These are phyloP conservation scores for Stylosanthes scabra DNA, from an alignment of 331 rosid species.

Conservation along the genomic window DNA sequence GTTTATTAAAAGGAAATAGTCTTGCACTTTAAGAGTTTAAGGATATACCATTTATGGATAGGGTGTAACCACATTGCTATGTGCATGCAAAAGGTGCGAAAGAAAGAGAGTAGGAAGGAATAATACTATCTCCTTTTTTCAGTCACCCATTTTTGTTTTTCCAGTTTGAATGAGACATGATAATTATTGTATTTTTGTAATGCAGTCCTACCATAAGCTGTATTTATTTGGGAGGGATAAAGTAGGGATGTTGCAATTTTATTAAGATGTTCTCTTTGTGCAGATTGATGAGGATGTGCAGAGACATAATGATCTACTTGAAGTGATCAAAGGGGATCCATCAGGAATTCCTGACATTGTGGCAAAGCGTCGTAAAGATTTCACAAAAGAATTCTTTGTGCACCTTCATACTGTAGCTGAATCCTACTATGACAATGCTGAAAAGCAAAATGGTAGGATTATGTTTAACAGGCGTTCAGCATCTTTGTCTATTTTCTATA, in stretches of 20 bases:
- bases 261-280: slow-evolving; percentile 25
- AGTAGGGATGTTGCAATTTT: slow-evolving; percentile 5
- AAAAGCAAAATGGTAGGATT: slow-evolving; percentile 71
- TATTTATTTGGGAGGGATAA: slow-evolving; percentile 10
- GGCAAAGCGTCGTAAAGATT: slow-evolving; percentile 91
- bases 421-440: slow-evolving; percentile 62
- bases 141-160: not conserved
- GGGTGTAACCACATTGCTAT: not conserved
- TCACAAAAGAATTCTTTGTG: slow-evolving; percentile 85
- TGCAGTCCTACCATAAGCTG: not conserved
- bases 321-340: slow-evolving; percentile 52
- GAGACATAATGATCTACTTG: slow-evolving; percentile 80
- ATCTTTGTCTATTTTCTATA: not conserved
- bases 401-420: slow-evolving; percentile 79
- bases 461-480: slow-evolving; percentile 18
- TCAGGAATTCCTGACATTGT: slow-evolving; percentile 68
- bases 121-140: not conserved
- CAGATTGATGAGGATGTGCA: slow-evolving; percentile 93
- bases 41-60: not conserved
- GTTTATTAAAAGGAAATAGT: not conserved
- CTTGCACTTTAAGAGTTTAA: not conserved
- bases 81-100: not conserved
- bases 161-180: not conserved
- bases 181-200: not conserved
- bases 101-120: not conserved